A percentile compares a stretch with the other conserved stretches of the same genome.
Conservation (phyloP, 306 rosid species). For the Delonix regia region DNA sequence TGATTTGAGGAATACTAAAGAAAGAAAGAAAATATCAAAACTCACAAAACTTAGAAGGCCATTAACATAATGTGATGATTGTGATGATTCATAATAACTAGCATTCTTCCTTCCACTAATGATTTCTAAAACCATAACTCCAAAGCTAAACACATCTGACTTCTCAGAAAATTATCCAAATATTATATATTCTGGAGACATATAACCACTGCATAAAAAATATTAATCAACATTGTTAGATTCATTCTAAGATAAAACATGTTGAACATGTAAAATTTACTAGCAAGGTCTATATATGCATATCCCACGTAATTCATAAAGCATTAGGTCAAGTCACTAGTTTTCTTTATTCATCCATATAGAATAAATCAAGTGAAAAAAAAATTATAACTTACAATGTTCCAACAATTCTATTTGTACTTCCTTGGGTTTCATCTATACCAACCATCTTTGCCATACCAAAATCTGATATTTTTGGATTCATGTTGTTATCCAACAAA, state of each 20-base stretch:
- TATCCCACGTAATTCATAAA: background rate
- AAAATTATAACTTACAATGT: constrained; percentile 43
- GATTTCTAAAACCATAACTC: constrained; percentile 25
- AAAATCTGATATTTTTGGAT: constrained; percentile 52
- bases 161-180: constrained; percentile 4
- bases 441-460: constrained; percentile 43
- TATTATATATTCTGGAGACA: constrained; percentile 26
- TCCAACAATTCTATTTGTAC: constrained; percentile 39
- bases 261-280: too few species aligned
- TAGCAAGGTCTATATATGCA: too few species aligned
- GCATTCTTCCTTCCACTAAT: constrained; percentile 23
- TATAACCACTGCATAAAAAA: background rate
- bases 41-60: constrained; percentile 35
- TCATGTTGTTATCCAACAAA: constrained; percentile 38
- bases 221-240: background rate
- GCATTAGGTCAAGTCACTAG: background rate
- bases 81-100: background rate
- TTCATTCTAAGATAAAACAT: too few species aligned
- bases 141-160: constrained; percentile 8
- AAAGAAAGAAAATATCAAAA: background rate
- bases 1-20: too few species aligned
- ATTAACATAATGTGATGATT: too few species aligned
- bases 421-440: constrained; percentile 26
- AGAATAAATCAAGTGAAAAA: background rate
- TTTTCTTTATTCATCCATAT: background rate